Percentiles rank a stretch among this genome's conserved stretches.
Evolutionary conservation across 352 stramenopile genomes (phyloP).

Genomic region (Salisapilia sapeloensis): DNA sequence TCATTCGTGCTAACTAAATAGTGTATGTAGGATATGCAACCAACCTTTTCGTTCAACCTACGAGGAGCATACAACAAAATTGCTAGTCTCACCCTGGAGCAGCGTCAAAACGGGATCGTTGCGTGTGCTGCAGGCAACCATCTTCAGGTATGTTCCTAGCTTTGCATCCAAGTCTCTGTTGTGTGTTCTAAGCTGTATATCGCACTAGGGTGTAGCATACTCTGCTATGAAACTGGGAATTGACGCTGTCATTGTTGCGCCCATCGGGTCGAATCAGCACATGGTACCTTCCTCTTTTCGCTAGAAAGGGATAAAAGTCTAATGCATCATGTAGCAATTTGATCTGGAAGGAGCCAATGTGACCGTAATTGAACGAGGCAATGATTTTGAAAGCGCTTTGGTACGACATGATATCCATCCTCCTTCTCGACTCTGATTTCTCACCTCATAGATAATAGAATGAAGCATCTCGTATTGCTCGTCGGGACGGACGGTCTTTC

Average conservation of each 20-base stretch:
- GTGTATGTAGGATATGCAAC: constrained; percentile 82
- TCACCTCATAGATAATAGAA: constrained; percentile 15
- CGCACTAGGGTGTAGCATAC: constrained; percentile 80
- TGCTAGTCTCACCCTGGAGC: constrained; percentile 70
- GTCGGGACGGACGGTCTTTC: constrained; percentile 85
- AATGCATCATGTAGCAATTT: neutral
- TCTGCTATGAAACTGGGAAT: constrained; percentile 86
- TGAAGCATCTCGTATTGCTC: constrained; percentile 84
- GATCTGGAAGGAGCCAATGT: constrained; percentile 35
- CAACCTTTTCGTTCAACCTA: constrained; percentile 98
- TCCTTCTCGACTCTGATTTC: neutral
- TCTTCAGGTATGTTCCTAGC: constrained; percentile 65
- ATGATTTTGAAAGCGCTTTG: constrained; percentile 92
- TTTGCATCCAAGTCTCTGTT: no score
- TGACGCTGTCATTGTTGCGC: constrained; percentile 94
- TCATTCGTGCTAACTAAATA: neutral
- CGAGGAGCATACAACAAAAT: constrained; percentile 98
- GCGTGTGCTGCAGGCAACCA: constrained; percentile 89
- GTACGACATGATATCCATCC: constrained; percentile 8
- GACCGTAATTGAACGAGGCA: constrained; percentile 88
- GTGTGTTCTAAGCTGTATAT: no score
- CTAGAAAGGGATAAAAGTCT: constrained; percentile 1
- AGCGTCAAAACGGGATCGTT: constrained; percentile 70
- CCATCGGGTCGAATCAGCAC: constrained; percentile 87
- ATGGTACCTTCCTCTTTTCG: constrained; percentile 50